Evolutionary conservation across 352 stramenopile species (phyloP).

Genomic region (Phytophthora pinifolia): DNA sequence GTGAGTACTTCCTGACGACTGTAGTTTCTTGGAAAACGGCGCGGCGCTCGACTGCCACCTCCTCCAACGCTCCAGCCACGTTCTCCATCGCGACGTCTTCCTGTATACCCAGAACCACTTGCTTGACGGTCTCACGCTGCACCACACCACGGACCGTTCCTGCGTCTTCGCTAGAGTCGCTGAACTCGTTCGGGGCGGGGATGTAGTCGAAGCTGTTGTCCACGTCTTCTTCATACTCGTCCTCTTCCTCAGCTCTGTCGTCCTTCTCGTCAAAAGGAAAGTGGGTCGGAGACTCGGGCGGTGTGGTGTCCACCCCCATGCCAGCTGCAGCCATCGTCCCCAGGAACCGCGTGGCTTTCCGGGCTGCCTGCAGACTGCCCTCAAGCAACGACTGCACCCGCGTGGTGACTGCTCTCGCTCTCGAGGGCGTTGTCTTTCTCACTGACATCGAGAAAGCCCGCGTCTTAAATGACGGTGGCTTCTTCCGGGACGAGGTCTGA

Average conservation of each 20-base stretch:
- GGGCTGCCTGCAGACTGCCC: slow-evolving; percentile 1
- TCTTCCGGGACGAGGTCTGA: slow-evolving; percentile 12
- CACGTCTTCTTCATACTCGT: slow-evolving; percentile 9
- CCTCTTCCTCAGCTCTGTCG: slow-evolving; percentile 19
- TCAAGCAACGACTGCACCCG: slow-evolving; percentile 3
- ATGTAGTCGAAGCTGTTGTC: slow-evolving; percentile 19
- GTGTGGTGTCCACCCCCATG: slow-evolving; percentile 16
- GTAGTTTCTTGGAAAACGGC: slow-evolving; percentile 11
- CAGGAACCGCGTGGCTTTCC: slow-evolving; percentile 14
- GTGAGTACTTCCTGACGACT: slow-evolving; percentile 9
- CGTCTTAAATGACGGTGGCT: background rate
- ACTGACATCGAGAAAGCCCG: no score
- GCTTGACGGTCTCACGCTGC: slow-evolving; percentile 1
- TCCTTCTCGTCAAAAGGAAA: slow-evolving; percentile 7
- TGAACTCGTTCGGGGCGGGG: background rate
- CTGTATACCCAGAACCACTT: background rate
- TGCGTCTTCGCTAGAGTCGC: background rate
- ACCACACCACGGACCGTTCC: background rate
- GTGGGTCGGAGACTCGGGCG: background rate
- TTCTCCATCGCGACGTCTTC: background rate
- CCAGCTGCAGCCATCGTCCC: slow-evolving; percentile 19
- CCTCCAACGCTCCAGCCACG: background rate
- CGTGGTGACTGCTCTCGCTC: background rate
- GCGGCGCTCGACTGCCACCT: slow-evolving; percentile 5
- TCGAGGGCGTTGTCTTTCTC: no score